Evolutionary conservation across 108 stramenopile genomes (phyloP), one percentile per base, ranked within the genome.

Genomic region (Heterococcus sp.): DNA sequence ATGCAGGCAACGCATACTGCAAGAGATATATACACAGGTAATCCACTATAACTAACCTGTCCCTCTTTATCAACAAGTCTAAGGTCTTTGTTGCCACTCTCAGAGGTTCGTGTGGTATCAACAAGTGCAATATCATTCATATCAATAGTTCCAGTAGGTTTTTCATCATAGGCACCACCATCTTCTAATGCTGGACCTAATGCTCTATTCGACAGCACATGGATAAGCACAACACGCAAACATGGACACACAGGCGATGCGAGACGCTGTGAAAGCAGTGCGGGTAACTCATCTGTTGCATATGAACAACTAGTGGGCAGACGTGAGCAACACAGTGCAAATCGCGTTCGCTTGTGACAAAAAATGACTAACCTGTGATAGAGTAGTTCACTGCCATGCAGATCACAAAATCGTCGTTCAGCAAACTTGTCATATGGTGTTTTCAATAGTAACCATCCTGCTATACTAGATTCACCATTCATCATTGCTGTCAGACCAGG

Each of bases 381-480:
- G 27, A 80, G 32, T 14, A 80, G 79, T 72, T 80, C 79, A 37
- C 69, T 80, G 0, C 79, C 79, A 40, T 80, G 79, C 0, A 80
- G 79, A 35, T 80, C 79, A 32, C 79, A 80, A 72, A 70, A 80
- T 21, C 71, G 72, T 36, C 68, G 72, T 31, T 72, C 58, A 3
- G 46, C 34, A n/a, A 66, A 65, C 2, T 65, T 29, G 37, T 80
- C 78, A 38, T 80, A 37, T 0, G 78, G 78, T 0, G 71, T 64
- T 66, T 80, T 80, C 78, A 80, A 66, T 1, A 80, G 72, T 64
- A 80, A 37, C 78, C 78, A 80, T 30, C 78, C 78, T 65, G 72
- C 72, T 58, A 80, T 71, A 72, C 78, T 80, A 0, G 78, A 73
- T 35, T 80, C 78, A 2, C 78, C 78, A n/a, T 69, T 80, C 38